Base-by-base conservation (phyloP, 768 basidiomycete species). In the Brasilioporus rufonigricans region DNA sequence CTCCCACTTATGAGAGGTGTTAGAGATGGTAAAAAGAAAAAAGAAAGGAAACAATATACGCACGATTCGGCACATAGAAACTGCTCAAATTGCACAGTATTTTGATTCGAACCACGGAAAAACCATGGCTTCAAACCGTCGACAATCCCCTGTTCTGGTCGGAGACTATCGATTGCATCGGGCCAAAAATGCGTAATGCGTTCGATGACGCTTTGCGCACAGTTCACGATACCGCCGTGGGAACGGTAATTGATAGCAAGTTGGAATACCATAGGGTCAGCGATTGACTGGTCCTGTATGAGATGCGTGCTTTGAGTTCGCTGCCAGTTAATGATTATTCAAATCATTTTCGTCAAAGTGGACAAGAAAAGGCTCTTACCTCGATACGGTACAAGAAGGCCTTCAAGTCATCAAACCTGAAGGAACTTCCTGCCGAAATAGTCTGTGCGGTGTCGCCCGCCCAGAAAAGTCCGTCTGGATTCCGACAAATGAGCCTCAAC, bases 371-470 rank as follows among this genome's bases (percentile, higher is more conserved):
- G 6, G 0, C 19, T 19, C 69, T 40, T 50, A 86, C 88, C 72
- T 90, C 86, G 1, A 83, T 65, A 41, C 84, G 76, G 53, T 78
- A 81, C 27, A 87, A 58, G 58, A 86, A 87, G 1, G 88, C 80
- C 63, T 84, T 89, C 48, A 91, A 64, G 41, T 89, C 86, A 50
- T 85, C 73, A 63, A 91, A 91, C 11, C 83, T 73, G 60, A 91
- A 91, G 0, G 85, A 78, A 57, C 85, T 87, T 3, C 88, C 89
- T 1, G 80, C 78, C 0, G 86, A 83, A 36, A 91, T 90, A 0
- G 88, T 86, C 58, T 91, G 89, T 0, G 89, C 87, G 0, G 89
- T 89, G 62, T 91, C 89, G 0, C 89, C 89, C 2, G 87, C 88
- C 85, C 86, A 89, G 57, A 90, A 86, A 19, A 89, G 68, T 0